These are phyloP conservation scores for Calophaca sinica DNA, from an alignment of 306 rosid genomes.

Conservation along the genomic window DNA sequence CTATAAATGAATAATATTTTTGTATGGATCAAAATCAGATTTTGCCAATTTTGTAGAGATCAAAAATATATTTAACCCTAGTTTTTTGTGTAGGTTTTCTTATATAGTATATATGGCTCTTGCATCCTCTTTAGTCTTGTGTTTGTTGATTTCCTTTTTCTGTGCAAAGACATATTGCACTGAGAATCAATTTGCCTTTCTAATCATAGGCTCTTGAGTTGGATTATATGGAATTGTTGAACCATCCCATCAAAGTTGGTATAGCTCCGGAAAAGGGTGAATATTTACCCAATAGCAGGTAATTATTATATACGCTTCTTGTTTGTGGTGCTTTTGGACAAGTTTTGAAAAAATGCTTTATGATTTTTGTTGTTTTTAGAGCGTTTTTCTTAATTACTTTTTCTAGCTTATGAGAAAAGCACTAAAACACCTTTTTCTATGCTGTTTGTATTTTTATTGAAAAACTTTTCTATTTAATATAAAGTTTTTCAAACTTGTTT, in stretches of 20 bases:
- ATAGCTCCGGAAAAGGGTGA: slow-evolving; percentile 35
- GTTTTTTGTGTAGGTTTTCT: not conserved
- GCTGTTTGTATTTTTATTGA: not conserved
- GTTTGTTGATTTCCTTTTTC: slow-evolving; percentile 10
- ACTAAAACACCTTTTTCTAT: not conserved
- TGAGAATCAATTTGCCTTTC: slow-evolving; percentile 31
- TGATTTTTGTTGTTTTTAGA: not conserved
- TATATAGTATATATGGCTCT: not conserved
- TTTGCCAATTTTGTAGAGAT: no score
- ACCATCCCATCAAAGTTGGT: slow-evolving; percentile 36
- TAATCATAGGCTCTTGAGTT: slow-evolving; percentile 48
- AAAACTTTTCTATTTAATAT: slow-evolving; percentile 4
- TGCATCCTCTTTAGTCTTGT: not conserved
- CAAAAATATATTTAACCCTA: no score
- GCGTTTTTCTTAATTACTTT: not conserved
- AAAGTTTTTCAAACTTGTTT: slow-evolving; percentile 8
- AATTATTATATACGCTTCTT: not conserved
- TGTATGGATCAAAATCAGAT: no score
- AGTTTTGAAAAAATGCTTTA: not conserved
- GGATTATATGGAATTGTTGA: slow-evolving; percentile 40
- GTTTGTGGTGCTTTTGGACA: not conserved
- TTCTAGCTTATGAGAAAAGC: not conserved
- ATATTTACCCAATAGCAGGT: slow-evolving; percentile 51
- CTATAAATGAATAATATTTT: no score
- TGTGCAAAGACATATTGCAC: slow-evolving; percentile 5